Base-by-base conservation (phyloP, 225 moss, liverwort and hornwort species). In the Marchantia polymorpha region DNA sequence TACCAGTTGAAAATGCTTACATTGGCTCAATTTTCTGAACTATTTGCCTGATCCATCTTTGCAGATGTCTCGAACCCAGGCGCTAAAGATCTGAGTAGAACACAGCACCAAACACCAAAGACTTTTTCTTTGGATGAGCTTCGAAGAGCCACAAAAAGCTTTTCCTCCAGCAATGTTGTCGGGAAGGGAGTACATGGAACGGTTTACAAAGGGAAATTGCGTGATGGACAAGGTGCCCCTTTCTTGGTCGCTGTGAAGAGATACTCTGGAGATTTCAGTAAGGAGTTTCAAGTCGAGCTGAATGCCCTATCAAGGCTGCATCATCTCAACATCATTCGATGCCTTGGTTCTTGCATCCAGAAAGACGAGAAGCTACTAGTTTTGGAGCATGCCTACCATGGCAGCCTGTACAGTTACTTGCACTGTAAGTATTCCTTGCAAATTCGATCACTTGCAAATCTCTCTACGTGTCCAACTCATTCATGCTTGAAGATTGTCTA, bases 241-340 rank as follows among this genome's bases (percentile, higher is more conserved):
- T 48, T 47, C 53, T 22, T 78, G 12, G 81, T 81, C 6, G 84
- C 84, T 58, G 56, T 84, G 26, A 84, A 84, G 51, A 63, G 84
- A 69, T 84, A 84, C 31, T 31, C 50, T 66, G 8, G 73, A 66
- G 77, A 67, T 49, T 84, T 84, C 56, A 3, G 48, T 27, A 81
- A 84, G 64, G 84, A 84, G 56, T 84, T 84, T 74, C 81, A 84
- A 49, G 81, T 81, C 16, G 84, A 84, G 25, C 56, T 84, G 1
- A 78, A 53, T 69, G 73, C 81, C 0, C 48, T 84, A 14, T 81
- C 84, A 48, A 84, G 81, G 73, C 72, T 84, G 14, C 77, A 81
- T 78, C 84, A 84, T 68, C 84, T 81, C 54, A 84, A 84, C 76
- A 13, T 84, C 31, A 66, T 84, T 52, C 69, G 73, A 20, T 81